Evolutionary conservation across 2,329 filamentous ascomycete genomes (phyloP), one percentile per base, ranked within the genome.

Genomic region (Trichoderma sp.): DNA sequence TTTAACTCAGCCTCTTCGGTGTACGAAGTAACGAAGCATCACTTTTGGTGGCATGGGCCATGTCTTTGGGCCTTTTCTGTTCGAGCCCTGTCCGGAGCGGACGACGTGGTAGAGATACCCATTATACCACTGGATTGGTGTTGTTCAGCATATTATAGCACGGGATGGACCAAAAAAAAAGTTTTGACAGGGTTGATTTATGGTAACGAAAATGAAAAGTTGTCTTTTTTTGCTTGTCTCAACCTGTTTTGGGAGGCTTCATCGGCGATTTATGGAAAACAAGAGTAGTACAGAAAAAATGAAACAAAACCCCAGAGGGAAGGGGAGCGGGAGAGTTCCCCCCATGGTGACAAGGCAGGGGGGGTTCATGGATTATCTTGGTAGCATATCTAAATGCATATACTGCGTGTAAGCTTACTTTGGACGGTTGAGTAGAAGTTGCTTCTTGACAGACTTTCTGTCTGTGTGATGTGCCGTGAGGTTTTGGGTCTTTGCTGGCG

Each of bases 31-130:
- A 48, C 39, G 28, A 50, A 30, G 28, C 59, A 54, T 51, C 50
- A 26, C 50, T 62, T 24, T 54, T 54, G 41, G 50, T 63, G 60
- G 41, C 48, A 63, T 55, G 60, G 41, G 39, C 50, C 60, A 55
- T 63, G 60, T 63, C 41, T 47, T n/a, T 47, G 60, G 50, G 60
- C 41, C 34, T 21, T 30, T 45, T n/a, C n/a, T 45, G 10, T 39
- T 39, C 12, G 34, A 47, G 50, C 48, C 50, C 60, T 9, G 57
- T 66, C 64, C 7, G 64, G 44, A 44, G 50, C 50, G 50, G 48
- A 66, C 21, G 64, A 66, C 56, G 30, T 57, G 48, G 58, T 63
- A 58, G 60, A 63, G 63, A 63, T 66, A 63, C 43, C 64, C 51
- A 63, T 39, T 62, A 44, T 47, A 54, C 50, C 64, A 57, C 39